These are phyloP conservation scores for Teratosphaeria epicoccoides DNA, from an alignment of 2,329 filamentous ascomycete species.

Conservation along the genomic window DNA sequence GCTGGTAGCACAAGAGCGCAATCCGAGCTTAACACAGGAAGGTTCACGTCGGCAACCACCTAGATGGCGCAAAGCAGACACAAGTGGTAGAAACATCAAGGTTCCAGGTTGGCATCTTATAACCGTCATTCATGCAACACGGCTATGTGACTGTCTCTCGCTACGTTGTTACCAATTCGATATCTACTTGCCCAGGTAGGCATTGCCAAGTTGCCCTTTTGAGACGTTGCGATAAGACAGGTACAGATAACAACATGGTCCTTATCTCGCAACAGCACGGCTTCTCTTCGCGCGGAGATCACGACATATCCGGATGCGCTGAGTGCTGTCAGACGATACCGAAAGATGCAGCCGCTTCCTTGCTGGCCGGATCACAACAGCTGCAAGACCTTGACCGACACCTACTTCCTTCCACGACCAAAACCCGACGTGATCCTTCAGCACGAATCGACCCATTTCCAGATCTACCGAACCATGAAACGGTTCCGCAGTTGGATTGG, in stretches of 20 bases:
- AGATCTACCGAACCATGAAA: not conserved
- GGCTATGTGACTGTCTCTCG: not conserved
- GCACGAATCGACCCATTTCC: not conserved
- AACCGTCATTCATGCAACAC: not conserved
- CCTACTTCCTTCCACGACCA: not conserved
- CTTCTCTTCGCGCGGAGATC: not conserved
- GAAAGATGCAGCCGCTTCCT: not conserved
- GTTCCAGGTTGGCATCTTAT: not conserved
- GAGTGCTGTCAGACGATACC: not conserved
- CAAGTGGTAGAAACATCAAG: not conserved
- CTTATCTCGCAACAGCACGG: not conserved
- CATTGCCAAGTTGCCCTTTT: not conserved
- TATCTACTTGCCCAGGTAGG: too few species aligned
- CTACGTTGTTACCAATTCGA: not conserved
- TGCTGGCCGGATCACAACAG: not conserved
- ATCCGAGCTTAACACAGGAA: not conserved
- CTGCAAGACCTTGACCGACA: not conserved
- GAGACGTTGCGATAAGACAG: not conserved
- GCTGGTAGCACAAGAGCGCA: not conserved
- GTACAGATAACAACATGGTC: not conserved
- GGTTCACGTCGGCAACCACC: not conserved
- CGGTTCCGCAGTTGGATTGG: not conserved
- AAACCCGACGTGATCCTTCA: not conserved
- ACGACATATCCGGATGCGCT: not conserved
- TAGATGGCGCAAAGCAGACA: not conserved